A percentile compares a stretch with the other conserved stretches of the same genome.
These are phyloP conservation scores for Alternaria sp. DNA, from an alignment of 2,329 filamentous ascomycete species.

Conservation along the genomic window DNA sequence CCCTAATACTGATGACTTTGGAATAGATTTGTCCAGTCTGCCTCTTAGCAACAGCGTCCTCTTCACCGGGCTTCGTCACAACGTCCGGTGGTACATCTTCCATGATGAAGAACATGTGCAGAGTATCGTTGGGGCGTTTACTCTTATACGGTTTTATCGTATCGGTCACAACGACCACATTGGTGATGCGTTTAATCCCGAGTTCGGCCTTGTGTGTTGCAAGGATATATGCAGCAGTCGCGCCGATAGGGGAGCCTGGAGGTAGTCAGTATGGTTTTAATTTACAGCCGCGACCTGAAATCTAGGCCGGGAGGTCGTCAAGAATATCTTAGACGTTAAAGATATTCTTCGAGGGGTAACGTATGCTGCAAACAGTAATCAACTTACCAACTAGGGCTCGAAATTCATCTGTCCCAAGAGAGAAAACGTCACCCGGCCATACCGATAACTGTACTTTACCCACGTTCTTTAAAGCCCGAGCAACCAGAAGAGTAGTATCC, in stretches of 20 bases:
- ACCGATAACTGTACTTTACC: no score
- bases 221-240: constrained; percentile 20
- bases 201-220: constrained; percentile 23
- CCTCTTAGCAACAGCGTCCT: neutral
- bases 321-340: no score
- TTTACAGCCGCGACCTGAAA: neutral
- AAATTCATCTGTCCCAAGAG: no score
- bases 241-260: constrained; percentile 27
- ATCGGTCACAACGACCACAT: constrained; percentile 15
- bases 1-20: neutral
- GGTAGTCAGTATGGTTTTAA: neutral
- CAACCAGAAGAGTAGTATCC: constrained; percentile 16
- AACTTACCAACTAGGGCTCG: constrained; percentile 27
- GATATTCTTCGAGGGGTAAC: no score
- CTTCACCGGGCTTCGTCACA: neutral
- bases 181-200: constrained; percentile 23
- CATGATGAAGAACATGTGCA: constrained; percentile 22
- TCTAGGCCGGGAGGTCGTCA: neutral
- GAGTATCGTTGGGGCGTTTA: no score
- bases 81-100: constrained; percentile 15
- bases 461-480: constrained; percentile 2
- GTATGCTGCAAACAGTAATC: neutral
- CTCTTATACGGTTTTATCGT: no score
- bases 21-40: neutral
- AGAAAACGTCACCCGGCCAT: no score